Evolutionary conservation across 2,329 filamentous ascomycete genomes (phyloP).

Genomic region (Exophiala sp.): DNA sequence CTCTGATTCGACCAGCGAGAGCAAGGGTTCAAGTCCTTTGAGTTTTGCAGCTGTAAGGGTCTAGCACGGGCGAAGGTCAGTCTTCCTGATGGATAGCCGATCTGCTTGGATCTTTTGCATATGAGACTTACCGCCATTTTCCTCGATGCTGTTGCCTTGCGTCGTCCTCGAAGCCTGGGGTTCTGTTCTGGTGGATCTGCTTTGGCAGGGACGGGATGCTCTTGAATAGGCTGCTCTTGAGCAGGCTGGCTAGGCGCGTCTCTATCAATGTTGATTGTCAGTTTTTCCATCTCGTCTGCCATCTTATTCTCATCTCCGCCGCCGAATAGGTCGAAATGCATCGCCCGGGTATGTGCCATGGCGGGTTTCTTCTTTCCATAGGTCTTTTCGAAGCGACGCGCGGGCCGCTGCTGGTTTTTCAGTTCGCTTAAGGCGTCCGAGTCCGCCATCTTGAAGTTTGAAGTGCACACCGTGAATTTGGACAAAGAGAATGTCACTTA

Average conservation of each 20-base stretch:
- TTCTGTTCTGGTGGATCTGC: constrained; percentile 6
- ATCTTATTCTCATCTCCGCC: constrained; percentile 19
- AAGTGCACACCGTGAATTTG: neutral
- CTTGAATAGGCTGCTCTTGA: neutral
- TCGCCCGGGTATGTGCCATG: constrained; percentile 11
- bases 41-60: constrained; percentile 9
- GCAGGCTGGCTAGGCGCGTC: neutral
- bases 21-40: constrained; percentile 14
- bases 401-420: constrained; percentile 18
- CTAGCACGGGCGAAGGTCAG: neutral
- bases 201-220: constrained; percentile 1
- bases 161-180: constrained; percentile 17
- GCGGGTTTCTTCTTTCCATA: constrained; percentile 26
- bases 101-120: neutral
- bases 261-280: constrained; percentile 17
- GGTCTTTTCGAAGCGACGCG: constrained; percentile 22
- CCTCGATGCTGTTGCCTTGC: constrained; percentile 14
- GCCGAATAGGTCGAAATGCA: constrained; percentile 25
- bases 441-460: constrained; percentile 21
- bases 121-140: constrained; percentile 20
- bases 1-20: constrained; percentile 18
- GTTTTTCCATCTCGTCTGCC: constrained; percentile 20
- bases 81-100: neutral
- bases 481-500: constrained; percentile 9
- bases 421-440: constrained; percentile 17